Percentiles rank a stretch among this genome's conserved stretches.
Conservation (phyloP, 768 basidiomycete species). For the Neoboletus magnificus region DNA sequence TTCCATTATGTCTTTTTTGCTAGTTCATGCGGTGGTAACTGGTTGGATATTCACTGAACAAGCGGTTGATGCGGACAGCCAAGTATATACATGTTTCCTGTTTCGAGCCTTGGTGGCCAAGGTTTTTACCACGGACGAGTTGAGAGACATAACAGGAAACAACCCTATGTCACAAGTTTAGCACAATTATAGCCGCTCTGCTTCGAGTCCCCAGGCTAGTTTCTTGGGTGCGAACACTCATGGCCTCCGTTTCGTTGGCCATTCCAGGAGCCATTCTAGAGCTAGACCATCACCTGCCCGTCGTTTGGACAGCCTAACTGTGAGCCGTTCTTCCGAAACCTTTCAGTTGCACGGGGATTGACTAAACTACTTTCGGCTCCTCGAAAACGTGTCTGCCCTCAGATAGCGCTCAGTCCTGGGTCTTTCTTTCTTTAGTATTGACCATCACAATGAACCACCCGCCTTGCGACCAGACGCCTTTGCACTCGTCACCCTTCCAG, state of each 20-base stretch:
- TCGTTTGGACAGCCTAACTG: background rate
- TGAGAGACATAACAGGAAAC: conserved; percentile 13
- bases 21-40: no score
- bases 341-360: conserved; percentile 13
- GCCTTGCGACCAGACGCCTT: conserved; percentile 21
- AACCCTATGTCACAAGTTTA: conserved; percentile 23
- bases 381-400: conserved; percentile 27
- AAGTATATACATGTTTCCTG: background rate
- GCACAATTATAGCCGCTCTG: conserved; percentile 4
- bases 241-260: background rate
- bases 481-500: conserved; percentile 26
- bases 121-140: background rate
- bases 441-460: conserved; percentile 28
- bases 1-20: background rate
- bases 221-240: conserved; percentile 11
- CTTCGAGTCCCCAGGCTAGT: conserved; percentile 9
- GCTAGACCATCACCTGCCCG: background rate
- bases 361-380: conserved; percentile 21
- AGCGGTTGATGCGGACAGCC: background rate
- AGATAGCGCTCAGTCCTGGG: conserved; percentile 20
- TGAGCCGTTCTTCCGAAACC: background rate
- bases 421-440: conserved; percentile 8
- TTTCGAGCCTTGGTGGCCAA: background rate
- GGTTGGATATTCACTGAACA: no score
- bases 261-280: background rate